These are phyloP conservation scores for Mimosa bimucronata DNA, from an alignment of 306 rosid species.

Conservation along the genomic window DNA sequence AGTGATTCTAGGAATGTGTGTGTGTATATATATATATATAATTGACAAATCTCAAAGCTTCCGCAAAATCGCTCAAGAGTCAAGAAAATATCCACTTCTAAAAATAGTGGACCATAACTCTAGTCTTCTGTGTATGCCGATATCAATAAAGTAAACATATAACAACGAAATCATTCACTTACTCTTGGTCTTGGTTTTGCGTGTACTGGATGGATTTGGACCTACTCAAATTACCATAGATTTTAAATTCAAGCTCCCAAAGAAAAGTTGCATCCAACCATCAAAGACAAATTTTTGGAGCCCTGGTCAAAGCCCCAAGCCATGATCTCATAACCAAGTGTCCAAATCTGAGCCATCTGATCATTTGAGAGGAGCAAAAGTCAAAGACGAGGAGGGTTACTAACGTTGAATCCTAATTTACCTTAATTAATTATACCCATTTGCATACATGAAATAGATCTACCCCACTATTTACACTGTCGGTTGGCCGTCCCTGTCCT, in stretches of 20 bases:
- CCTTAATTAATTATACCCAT: neutral
- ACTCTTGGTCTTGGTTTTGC: neutral
- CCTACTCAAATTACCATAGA: neutral
- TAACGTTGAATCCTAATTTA: neutral
- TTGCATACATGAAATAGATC: neutral
- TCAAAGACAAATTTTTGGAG: neutral
- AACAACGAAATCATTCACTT: neutral
- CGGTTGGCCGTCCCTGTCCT: neutral
- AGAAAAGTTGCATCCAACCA: neutral
- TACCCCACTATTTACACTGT: slow-evolving; percentile 19
- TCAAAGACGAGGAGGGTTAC: neutral
- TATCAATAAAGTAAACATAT: neutral
- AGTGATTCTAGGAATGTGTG: neutral
- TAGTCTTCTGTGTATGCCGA: neutral
- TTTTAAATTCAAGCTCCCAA: neutral
- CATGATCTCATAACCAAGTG: neutral
- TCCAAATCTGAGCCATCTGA: neutral
- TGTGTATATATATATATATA: no score
- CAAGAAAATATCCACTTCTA: neutral
- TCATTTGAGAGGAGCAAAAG: neutral
- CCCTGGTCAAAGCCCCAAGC: neutral
- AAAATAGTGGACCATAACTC: neutral
- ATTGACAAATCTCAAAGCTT: neutral
- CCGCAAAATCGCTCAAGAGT: neutral
- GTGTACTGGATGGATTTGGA: slow-evolving; percentile 12